Evolutionary conservation across 2,329 filamentous ascomycete species (phyloP).

Genomic region (Colletotrichum destructivum): DNA sequence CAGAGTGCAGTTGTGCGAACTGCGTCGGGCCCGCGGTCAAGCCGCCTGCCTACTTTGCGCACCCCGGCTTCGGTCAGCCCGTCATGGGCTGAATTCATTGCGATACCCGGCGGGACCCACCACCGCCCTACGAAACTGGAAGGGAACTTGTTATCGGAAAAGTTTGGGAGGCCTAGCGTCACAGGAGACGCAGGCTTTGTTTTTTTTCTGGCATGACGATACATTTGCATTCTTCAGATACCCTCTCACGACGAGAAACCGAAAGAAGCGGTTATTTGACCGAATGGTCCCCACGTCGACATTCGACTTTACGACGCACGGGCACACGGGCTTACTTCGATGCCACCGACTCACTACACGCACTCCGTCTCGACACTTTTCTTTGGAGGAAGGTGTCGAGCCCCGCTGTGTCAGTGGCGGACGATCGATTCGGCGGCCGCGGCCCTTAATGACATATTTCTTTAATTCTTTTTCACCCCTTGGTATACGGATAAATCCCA

Average conservation of each 20-base stretch:
- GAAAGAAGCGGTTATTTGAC: constrained; percentile 42
- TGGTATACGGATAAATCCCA: constrained; percentile 45
- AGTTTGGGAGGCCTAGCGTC: constrained; percentile 41
- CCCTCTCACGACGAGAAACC: constrained; percentile 44
- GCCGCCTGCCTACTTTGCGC: constrained; percentile 63
- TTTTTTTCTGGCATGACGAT: constrained; percentile 43
- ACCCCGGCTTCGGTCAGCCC: constrained; percentile 67
- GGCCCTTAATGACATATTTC: constrained; percentile 45
- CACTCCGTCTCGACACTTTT: background rate
- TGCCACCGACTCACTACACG: background rate
- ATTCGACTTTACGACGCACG: constrained; percentile 40
- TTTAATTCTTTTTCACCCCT: constrained; percentile 42
- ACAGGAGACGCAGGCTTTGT: constrained; percentile 39
- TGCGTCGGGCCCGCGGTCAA: constrained; percentile 62
- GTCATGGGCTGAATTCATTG: constrained; percentile 65
- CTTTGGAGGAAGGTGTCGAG: background rate
- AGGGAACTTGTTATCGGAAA: constrained; percentile 41
- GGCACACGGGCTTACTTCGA: constrained; percentile 20
- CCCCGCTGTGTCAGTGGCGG: background rate
- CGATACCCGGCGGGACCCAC: background rate
- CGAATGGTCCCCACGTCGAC: constrained; percentile 36
- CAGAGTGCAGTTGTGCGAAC: constrained; percentile 65
- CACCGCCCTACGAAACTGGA: constrained; percentile 21
- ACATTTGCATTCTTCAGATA: constrained; percentile 46
- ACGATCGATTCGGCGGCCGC: background rate